These are phyloP conservation scores for Leucocoprinus leucothites DNA, from an alignment of 768 basidiomycete genomes.

Conservation along the genomic window DNA sequence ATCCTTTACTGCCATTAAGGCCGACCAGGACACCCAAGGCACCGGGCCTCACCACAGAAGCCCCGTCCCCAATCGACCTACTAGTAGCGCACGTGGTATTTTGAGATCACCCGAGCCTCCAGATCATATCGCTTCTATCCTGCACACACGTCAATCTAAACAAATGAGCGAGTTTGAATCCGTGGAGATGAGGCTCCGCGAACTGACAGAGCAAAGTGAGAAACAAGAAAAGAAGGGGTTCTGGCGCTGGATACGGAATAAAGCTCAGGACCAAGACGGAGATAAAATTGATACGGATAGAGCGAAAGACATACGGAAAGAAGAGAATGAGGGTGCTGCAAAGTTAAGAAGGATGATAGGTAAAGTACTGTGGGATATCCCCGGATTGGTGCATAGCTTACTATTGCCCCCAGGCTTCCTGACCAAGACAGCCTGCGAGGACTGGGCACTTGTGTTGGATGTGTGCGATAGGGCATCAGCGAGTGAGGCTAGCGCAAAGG, in stretches of 20 bases:
- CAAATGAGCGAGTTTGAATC: constrained; percentile 30
- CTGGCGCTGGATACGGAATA: constrained; percentile 41
- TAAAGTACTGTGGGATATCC: constrained; percentile 24
- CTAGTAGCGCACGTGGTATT: constrained; percentile 54
- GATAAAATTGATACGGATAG: constrained; percentile 32
- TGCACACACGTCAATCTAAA: constrained; percentile 20
- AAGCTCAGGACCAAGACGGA: constrained; percentile 39
- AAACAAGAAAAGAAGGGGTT: constrained; percentile 54
- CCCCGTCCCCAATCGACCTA: constrained; percentile 26
- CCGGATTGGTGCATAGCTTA: background rate
- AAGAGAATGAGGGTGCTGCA: constrained; percentile 45
- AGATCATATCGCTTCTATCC: constrained; percentile 8
- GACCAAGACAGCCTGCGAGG: constrained; percentile 76
- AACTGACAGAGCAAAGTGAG: constrained; percentile 23
- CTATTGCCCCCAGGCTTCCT: constrained; percentile 49
- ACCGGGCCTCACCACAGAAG: constrained; percentile 21
- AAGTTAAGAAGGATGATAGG: constrained; percentile 77
- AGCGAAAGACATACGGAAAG: constrained; percentile 22
- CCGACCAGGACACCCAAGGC: constrained; percentile 4
- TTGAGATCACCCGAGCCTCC: constrained; percentile 62
- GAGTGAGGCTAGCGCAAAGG: constrained; percentile 72
- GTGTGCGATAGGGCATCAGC: constrained; percentile 82
- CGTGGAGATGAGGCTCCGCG: constrained; percentile 19
- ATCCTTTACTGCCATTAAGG: no score
- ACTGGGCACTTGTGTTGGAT: constrained; percentile 79